phyloP scores from a whole-genome alignment of 352 stramenopile species.

The Hyphochytrium catenoides region DNA sequence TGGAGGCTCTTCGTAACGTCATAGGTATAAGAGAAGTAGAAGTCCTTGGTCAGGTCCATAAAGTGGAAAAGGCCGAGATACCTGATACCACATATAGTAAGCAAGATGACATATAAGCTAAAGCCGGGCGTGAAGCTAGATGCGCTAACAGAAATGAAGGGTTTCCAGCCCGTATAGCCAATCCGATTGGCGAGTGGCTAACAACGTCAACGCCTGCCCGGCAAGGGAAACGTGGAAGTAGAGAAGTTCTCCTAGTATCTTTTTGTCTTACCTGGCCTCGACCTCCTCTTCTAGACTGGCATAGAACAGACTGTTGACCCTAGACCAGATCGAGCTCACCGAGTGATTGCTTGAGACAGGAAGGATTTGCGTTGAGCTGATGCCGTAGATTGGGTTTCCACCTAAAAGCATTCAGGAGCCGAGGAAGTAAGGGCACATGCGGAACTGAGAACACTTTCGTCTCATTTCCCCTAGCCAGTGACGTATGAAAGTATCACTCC shows the following conservation, averaged over 20 bases:
- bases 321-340: slow-evolving; percentile 22
- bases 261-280: slow-evolving; percentile 16
- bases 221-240: too few relatives aligned
- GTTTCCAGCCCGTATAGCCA: too few relatives aligned
- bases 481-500: too few relatives aligned
- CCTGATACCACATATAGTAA: slow-evolving; percentile 5
- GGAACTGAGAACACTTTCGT: too few relatives aligned
- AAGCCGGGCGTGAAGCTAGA: too few relatives aligned
- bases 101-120: too few relatives aligned
- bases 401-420: slow-evolving; percentile 7
- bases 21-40: slow-evolving; percentile 98
- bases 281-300: slow-evolving; percentile 48
- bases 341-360: slow-evolving; percentile 32
- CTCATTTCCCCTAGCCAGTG: too few relatives aligned
- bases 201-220: too few relatives aligned
- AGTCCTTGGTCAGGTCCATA: slow-evolving; percentile 95
- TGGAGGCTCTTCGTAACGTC: slow-evolving; percentile 91
- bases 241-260: too few relatives aligned
- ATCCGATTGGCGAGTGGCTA: too few relatives aligned
- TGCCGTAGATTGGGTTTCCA: slow-evolving; percentile 88
- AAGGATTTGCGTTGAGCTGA: slow-evolving; percentile 75
- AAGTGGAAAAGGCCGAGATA: slow-evolving; percentile 96
- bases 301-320: slow-evolving; percentile 55
- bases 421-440: slow-evolving; percentile 1
- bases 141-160: not conserved